Evolutionary conservation across 129 eudicot species (phyloP).

Genomic region (Flaveria ramosissima): DNA sequence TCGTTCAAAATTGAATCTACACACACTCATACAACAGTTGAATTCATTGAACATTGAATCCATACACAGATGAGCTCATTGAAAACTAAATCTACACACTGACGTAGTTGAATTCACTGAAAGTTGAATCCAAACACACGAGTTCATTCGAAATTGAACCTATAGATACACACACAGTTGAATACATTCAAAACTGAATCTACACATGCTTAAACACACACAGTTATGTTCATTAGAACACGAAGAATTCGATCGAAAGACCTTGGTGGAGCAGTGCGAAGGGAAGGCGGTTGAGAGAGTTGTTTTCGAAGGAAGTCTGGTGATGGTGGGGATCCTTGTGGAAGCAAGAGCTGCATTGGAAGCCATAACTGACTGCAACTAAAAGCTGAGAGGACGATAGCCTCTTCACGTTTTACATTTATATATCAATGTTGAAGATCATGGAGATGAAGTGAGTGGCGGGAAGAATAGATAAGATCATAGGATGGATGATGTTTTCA

Average conservation of each 20-base stretch:
- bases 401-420: not conserved
- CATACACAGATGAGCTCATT: too few relatives aligned
- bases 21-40: too few relatives aligned
- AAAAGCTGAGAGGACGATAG: slow-evolving; percentile 24
- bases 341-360: slow-evolving; percentile 93
- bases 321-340: slow-evolving; percentile 64
- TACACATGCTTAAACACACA: too few relatives aligned
- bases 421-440: not conserved
- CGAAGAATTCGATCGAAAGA: slow-evolving; percentile 6
- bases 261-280: slow-evolving; percentile 79
- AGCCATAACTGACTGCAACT: slow-evolving; percentile 70
- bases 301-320: slow-evolving; percentile 64
- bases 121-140: too few relatives aligned
- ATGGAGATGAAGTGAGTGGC: not conserved
- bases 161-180: too few relatives aligned
- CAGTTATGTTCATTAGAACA: not conserved
- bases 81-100: too few relatives aligned
- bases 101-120: too few relatives aligned
- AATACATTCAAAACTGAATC: too few relatives aligned
- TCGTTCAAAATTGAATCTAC: too few relatives aligned
- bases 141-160: too few relatives aligned
- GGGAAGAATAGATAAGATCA: slow-evolving; percentile 4
- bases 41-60: too few relatives aligned
- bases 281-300: slow-evolving; percentile 53
- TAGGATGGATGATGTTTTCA: too few relatives aligned